A percentile compares a stretch with the other conserved stretches of the same genome.
Conservation (phyloP, 2,329 filamentous ascomycete genomes). For the Cryphonectria parasitica region DNA sequence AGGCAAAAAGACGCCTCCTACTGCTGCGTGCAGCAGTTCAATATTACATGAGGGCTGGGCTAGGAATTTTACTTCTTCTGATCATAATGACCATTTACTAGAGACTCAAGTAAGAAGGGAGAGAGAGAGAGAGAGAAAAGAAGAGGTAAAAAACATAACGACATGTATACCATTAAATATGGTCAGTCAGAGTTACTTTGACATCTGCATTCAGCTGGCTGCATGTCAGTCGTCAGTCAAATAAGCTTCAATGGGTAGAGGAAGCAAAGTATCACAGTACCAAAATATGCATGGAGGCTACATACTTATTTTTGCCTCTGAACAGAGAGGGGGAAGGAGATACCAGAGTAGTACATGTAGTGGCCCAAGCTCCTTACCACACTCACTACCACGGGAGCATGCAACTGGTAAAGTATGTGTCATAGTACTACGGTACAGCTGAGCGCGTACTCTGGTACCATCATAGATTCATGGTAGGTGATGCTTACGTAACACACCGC, state of each 20-base stretch:
- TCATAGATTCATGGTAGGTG: neutral
- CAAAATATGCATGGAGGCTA: neutral
- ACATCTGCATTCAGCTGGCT: slow-evolving; percentile 3
- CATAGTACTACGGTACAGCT: neutral
- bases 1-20: neutral
- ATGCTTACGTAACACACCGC: slow-evolving; percentile 5
- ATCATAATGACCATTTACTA: neutral
- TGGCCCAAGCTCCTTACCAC: neutral
- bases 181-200: neutral
- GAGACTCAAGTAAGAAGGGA: too few relatives aligned
- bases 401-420: neutral
- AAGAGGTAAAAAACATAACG: neutral
- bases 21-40: slow-evolving; percentile 1
- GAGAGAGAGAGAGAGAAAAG: neutral
- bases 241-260: neutral
- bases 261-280: neutral
- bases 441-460: neutral
- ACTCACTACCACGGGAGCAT: neutral
- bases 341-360: neutral
- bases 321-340: neutral
- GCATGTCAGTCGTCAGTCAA: neutral
- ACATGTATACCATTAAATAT: neutral
- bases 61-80: neutral
- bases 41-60: neutral
- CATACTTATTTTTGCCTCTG: neutral